Percentiles rank a stretch among this genome's conserved stretches.
These are phyloP conservation scores for Guillardia theta DNA, from an alignment of 78 protist species.

Conservation along the genomic window DNA sequence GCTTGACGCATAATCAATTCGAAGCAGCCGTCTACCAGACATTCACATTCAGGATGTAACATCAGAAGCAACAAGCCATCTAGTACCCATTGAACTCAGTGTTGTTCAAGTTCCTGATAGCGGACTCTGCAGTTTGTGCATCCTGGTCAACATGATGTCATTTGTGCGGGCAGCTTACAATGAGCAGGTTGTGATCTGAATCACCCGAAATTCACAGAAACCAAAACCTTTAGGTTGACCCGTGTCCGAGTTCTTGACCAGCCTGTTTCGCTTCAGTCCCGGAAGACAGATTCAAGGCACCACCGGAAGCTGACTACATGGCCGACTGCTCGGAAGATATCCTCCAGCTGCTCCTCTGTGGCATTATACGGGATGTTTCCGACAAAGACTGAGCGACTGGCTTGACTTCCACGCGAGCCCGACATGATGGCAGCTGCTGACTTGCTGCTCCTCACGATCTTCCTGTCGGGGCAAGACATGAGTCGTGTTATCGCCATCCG, in stretches of 20 bases:
- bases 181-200: too few species aligned
- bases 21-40: not conserved
- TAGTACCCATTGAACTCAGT: not conserved
- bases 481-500: too few species aligned
- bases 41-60: too few species aligned
- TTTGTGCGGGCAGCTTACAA: too few species aligned
- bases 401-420: not conserved
- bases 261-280: too few species aligned
- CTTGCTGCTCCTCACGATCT: too few species aligned
- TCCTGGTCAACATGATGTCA: not conserved
- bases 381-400: slow-evolving; percentile 52
- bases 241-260: slow-evolving; percentile 77
- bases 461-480: too few species aligned
- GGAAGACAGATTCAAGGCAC: not conserved
- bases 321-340: slow-evolving; percentile 76
- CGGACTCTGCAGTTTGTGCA: not conserved
- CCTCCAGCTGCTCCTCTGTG: slow-evolving; percentile 71
- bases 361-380: slow-evolving; percentile 91
- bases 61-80: too few species aligned
- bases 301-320: slow-evolving; percentile 61
- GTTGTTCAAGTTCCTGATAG: slow-evolving; percentile 10
- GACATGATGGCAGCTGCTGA: too few species aligned
- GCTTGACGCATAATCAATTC: not conserved
- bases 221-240: slow-evolving; percentile 85
- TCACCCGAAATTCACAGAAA: slow-evolving; percentile 52